These are phyloP conservation scores for Syzygium malaccense DNA, from an alignment of 441 rosid species.

Conservation along the genomic window DNA sequence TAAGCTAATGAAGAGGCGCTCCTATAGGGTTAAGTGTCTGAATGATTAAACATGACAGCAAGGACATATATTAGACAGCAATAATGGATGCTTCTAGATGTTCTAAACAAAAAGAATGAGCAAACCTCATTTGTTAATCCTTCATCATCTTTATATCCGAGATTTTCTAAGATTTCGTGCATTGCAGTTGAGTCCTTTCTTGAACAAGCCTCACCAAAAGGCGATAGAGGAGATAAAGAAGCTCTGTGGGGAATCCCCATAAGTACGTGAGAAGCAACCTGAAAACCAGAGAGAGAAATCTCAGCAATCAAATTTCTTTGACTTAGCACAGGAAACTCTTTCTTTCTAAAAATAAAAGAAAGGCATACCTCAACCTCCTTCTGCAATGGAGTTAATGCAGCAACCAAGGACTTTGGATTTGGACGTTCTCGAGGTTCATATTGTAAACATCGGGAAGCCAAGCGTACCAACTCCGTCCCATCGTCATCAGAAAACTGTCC, in stretches of 20 bases:
- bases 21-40: background rate
- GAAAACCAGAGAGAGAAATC: slow-evolving; percentile 3
- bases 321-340: background rate
- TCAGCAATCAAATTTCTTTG: background rate
- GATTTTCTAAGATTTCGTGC: slow-evolving; percentile 62
- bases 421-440: slow-evolving; percentile 92
- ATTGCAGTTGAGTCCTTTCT: slow-evolving; percentile 74
- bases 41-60: background rate
- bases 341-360: background rate
- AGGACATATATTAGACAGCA: background rate
- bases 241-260: slow-evolving; percentile 73
- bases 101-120: background rate
- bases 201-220: slow-evolving; percentile 82
- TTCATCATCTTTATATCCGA: slow-evolving; percentile 83
- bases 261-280: slow-evolving; percentile 82
- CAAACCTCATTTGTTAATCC: slow-evolving; percentile 79
- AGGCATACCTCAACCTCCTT: slow-evolving; percentile 65
- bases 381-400: slow-evolving; percentile 82
- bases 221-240: slow-evolving; percentile 42
- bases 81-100: background rate
- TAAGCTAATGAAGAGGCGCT: background rate
- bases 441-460: slow-evolving; percentile 89
- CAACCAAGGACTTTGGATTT: slow-evolving; percentile 60
- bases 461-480: slow-evolving; percentile 80
- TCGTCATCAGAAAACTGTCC: slow-evolving; percentile 79